A percentile compares a stretch with the other conserved stretches of the same genome.
These are phyloP conservation scores for Aspergillus floridensis DNA, from an alignment of 2,329 filamentous ascomycete genomes.

Conservation along the genomic window DNA sequence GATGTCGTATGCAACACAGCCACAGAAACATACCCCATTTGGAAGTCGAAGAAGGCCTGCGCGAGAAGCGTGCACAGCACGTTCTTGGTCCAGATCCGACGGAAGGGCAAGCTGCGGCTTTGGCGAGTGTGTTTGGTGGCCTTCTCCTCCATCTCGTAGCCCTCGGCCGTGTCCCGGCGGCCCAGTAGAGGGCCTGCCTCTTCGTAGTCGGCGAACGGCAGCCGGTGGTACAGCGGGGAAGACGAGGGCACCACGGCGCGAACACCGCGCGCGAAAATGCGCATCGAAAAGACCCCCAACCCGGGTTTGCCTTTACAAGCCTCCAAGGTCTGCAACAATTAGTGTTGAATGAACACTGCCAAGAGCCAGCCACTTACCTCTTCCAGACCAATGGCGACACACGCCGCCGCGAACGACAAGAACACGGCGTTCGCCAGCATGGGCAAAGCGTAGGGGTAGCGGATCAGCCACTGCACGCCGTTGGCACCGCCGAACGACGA, in stretches of 20 bases:
- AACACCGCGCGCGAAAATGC: slow-evolving; percentile 27
- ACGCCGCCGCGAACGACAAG: slow-evolving; percentile 53
- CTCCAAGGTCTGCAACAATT: slow-evolving; percentile 45
- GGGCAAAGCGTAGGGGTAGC: slow-evolving; percentile 66
- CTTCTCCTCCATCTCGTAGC: slow-evolving; percentile 40
- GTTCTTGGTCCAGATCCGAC: slow-evolving; percentile 55
- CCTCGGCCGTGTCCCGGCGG: slow-evolving; percentile 31
- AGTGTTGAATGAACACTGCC: not conserved
- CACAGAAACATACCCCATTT: slow-evolving; percentile 51
- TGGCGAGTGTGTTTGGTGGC: slow-evolving; percentile 34
- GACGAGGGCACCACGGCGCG: slow-evolving; percentile 28
- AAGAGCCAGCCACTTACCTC: slow-evolving; percentile 42
- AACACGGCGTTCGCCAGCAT: slow-evolving; percentile 64
- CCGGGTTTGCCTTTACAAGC: slow-evolving; percentile 49
- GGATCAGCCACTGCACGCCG: slow-evolving; percentile 60
- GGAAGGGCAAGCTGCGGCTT: slow-evolving; percentile 47
- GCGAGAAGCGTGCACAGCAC: slow-evolving; percentile 58
- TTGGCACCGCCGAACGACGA: slow-evolving; percentile 55
- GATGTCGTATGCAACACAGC: not conserved
- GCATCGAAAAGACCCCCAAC: slow-evolving; percentile 36
- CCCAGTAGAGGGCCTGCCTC: slow-evolving; percentile 35
- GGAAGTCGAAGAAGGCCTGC: slow-evolving; percentile 69
- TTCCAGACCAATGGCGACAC: slow-evolving; percentile 63
- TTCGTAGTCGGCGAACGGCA: slow-evolving; percentile 37
- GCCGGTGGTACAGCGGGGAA: slow-evolving; percentile 32